Percentiles rank a stretch among this genome's conserved stretches.
phyloP scores from a whole-genome alignment of 441 rosid species.

The Kokia cookei region DNA sequence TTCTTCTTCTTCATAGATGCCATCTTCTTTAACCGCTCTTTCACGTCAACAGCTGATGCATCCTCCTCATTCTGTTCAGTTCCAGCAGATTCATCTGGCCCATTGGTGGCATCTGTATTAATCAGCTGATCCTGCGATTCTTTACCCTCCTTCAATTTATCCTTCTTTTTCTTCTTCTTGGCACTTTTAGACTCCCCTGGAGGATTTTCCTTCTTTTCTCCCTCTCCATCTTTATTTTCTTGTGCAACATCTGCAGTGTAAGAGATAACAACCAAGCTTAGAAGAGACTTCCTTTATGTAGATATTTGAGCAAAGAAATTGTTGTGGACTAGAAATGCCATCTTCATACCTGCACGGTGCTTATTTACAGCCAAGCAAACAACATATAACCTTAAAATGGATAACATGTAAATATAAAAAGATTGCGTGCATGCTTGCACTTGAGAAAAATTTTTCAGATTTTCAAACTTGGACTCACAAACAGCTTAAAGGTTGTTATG shows the following conservation, averaged over 20 bases:
- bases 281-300: background rate
- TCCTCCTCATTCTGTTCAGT: conserved; percentile 28
- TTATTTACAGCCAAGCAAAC: background rate
- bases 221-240: conserved; percentile 35
- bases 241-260: conserved; percentile 23
- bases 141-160: conserved; percentile 36
- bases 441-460: background rate
- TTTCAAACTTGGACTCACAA: background rate
- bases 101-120: conserved; percentile 9
- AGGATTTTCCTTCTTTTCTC: conserved; percentile 36
- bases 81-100: conserved; percentile 30
- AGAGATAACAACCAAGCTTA: background rate
- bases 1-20: conserved; percentile 50
- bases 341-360: background rate
- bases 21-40: conserved; percentile 47
- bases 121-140: conserved; percentile 29
- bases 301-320: conserved; percentile 1
- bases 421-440: background rate
- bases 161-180: conserved; percentile 59
- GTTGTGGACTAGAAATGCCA: background rate
- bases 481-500: background rate
- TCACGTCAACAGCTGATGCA: conserved; percentile 31
- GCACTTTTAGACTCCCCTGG: conserved; percentile 41
- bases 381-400: background rate
- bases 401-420: background rate